Evolutionary conservation across 78 protist genomes (phyloP).

Genomic region (Dictyostelium capitatum): DNA sequence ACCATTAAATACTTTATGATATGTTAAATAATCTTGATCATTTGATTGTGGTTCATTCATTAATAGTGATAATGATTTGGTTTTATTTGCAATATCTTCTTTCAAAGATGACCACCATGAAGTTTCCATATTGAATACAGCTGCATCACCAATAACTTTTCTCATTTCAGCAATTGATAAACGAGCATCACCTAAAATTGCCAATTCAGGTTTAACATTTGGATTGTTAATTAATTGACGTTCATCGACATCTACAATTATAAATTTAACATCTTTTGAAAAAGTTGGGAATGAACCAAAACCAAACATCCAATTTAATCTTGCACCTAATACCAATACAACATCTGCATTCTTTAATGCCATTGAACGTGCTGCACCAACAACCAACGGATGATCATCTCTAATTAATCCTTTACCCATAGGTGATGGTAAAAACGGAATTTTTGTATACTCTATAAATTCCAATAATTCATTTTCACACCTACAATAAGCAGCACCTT

Average conservation of each 20-base stretch:
- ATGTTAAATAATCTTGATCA: slow-evolving; percentile 29
- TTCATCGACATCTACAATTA: slow-evolving; percentile 55
- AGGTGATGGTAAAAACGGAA: slow-evolving; percentile 86
- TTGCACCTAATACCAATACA: slow-evolving; percentile 79
- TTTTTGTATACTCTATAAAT: slow-evolving; percentile 42
- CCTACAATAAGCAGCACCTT: slow-evolving; percentile 80
- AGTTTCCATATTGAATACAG: neutral
- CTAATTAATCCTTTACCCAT: slow-evolving; percentile 87
- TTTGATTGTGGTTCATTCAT: slow-evolving; percentile 23
- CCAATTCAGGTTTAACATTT: neutral
- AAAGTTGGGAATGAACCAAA: slow-evolving; percentile 74
- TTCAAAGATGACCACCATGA: slow-evolving; percentile 50
- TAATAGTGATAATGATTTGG: neutral
- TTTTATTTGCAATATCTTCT: slow-evolving; percentile 25
- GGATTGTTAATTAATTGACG: slow-evolving; percentile 1
- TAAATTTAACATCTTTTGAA: slow-evolving; percentile 41
- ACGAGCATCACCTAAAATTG: slow-evolving; percentile 46
- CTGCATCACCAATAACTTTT: neutral
- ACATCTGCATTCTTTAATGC: slow-evolving; percentile 75
- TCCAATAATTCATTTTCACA: slow-evolving; percentile 35
- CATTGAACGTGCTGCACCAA: slow-evolving; percentile 74
- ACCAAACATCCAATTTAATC: slow-evolving; percentile 84
- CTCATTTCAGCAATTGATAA: slow-evolving; percentile 16
- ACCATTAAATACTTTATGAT: slow-evolving; percentile 71
- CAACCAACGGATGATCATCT: slow-evolving; percentile 66